Base-by-base conservation (phyloP, 2,329 filamentous ascomycete genomes). In the Ustulina deusta region DNA sequence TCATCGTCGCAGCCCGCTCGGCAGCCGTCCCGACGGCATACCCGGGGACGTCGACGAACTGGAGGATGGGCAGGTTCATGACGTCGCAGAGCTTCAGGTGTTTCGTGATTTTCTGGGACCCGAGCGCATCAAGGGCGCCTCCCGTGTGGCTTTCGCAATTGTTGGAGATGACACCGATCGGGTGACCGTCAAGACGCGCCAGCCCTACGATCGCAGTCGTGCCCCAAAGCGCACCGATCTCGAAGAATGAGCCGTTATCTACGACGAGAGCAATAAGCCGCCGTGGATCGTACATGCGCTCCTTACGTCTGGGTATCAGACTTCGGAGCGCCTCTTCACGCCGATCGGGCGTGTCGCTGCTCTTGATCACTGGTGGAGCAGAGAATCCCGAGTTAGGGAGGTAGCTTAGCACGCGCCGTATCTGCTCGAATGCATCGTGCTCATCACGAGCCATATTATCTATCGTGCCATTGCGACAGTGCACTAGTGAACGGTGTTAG, bases 111-210 rank as follows among this genome's bases (percentile, higher is more conserved):
- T 70, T 70, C 42, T 70, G 68, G 15, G 68, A 64, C 20, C 65
- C 65, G 9, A 65, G 49, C 32, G 68, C 68, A 27, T 70, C 68
- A 22, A 70, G 68, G 6, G 68, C 68, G 6, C 68, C 68, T 25
- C 68, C 68, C n/a, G 68, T 70, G 36, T 56, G 46, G 32, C 68
- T 70, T 57, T 70, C 68, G 34, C 68, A 68, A 15, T 68, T 68
- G n/a, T 70, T 70, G 6, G 68, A 65, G 36, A 70, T 59, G 25
- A 70, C 56, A 11, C 68, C 68, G 13, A 68, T 20, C 1, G 68
- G 57, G 40, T 40, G 65, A 10, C 68, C 68, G 17, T 49, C 56
- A n/a, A 70, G 54, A 25, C 65, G 68, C 25, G 65, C 68, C 11
- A 70, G 61, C 5, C 68, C 68, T 5, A 70, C 68, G 57, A 70